Evolutionary conservation across 2,329 filamentous ascomycete genomes (phyloP), one percentile per base, ranked within the genome.

Genomic region (Podosphaera fusca): DNA sequence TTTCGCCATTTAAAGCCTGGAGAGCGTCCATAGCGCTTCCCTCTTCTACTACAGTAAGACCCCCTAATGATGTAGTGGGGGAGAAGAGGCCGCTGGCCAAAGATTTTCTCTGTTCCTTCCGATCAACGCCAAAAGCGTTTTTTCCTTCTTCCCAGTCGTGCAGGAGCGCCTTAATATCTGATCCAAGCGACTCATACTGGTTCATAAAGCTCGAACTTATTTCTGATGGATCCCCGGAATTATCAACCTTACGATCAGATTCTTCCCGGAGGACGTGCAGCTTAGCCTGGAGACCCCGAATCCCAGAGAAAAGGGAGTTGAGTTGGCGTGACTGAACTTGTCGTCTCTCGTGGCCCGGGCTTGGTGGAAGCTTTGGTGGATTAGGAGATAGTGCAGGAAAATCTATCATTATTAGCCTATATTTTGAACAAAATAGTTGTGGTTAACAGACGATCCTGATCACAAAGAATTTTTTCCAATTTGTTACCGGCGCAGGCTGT

Each of bases 121-220:
- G 81, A 68, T 92, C 84, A 65, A 95, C 84, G 62, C 85, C 89
- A 56, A 98, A 73, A 4, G 87, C 82, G n/a, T 82, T 78, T 68
- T 85, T 90, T 55, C 90, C 92, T 56, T 84, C 79, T 64, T 94
- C 87, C 89, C 89, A 95, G 61, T 87, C 85, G 60, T 84, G 77
- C 69, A 89, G 80, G 55, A 95, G 72, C 49, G 82, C 78, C 67
- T 84, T 84, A 50, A 98, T 75, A 65, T 98, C 92, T 33, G 82
- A 75, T 2, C 92, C 92, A 61, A 98, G 94, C 3, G 88, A 90
- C 58, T 98, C 92, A 69, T 96, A 98, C 65, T 96, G 92, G 30
- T 81, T 72, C 75, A 95, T 82, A 45, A 96, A 75, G 60, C 81
- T 82, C 0, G 82, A 78, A 0, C 85, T 87, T 14, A 95, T 76